Base-by-base conservation (phyloP, 2,329 filamentous ascomycete genomes). In the Mollisia scopiformis region DNA sequence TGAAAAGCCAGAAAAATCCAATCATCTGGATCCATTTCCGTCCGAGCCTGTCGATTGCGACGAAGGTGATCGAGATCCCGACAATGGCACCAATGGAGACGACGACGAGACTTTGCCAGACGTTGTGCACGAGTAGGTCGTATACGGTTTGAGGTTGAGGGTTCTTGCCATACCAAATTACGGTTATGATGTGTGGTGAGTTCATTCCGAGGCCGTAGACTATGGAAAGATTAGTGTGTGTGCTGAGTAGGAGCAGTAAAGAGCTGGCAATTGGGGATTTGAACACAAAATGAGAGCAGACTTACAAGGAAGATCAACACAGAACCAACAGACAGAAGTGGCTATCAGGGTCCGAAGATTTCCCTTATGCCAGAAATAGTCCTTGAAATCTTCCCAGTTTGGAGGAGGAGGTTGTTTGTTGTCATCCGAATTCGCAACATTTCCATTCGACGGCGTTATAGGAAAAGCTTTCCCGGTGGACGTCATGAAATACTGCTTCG, bases 141-240 rank as follows among this genome's bases (percentile, higher is more conserved):
- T 68, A 68, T 2, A 67, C 62, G 1, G 50, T 16, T 6, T 43
- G n/a, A 1, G 14, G 50, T n/a, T 47, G 39, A 13, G 51, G 55
- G 2, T 35, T 27, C 27, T 61, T 62, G 2, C 61, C 65, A 28
- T 66, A 58, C 67, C 65, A 69, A 30, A 69, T 68, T 2, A 30
- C 52, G 16, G 50, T 50, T 10, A 68, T 64, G 14, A 65, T 66
- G 10, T 56, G 28, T 3, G 67, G 62, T 13, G 54, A 61, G 71
- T 93, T 93, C 33, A 94, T 79, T 25, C 88, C 87, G 2, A 94
- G 82, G 35, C 87, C 87, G 66, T 89, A 90, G 73, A 85, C 46
- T 49, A 19, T 3, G 11, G 8, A 16, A 37, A 16, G 14, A 16
- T 37, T 16, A 37, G 35, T 16, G 35, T 37, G n/a, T 37, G 35